Percentiles rank a stretch among this genome's conserved stretches.
phyloP scores from a whole-genome alignment of 208 protist species.

The Acanthamoeba healyi region DNA sequence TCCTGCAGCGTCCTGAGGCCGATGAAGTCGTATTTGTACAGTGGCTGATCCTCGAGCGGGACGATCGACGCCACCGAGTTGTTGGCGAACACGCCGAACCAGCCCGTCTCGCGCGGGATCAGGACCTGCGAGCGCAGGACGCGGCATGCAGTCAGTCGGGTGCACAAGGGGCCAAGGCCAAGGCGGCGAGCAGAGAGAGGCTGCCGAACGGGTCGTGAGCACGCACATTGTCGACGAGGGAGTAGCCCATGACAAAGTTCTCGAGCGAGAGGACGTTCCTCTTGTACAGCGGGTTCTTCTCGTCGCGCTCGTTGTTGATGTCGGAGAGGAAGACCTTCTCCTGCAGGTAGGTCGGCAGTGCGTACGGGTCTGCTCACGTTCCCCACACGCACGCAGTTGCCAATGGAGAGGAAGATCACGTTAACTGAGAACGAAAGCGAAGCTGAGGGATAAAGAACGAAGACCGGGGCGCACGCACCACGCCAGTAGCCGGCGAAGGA shows the following conservation, averaged over 20 bases:
- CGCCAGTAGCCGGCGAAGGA: slow-evolving; percentile 75
- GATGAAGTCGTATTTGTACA: slow-evolving; percentile 76
- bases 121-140: background rate
- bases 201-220: too few species aligned
- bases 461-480: background rate
- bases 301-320: slow-evolving; percentile 67
- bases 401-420: too few species aligned
- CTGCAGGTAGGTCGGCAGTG: slow-evolving; percentile 9
- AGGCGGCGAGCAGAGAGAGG: background rate
- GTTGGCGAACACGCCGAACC: slow-evolving; percentile 55
- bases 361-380: slow-evolving; percentile 4
- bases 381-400: too few species aligned
- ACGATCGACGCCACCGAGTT: slow-evolving; percentile 17
- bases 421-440: background rate
- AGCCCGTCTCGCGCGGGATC: slow-evolving; percentile 68
- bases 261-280: slow-evolving; percentile 41
- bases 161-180: too few species aligned
- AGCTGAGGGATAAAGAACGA: background rate
- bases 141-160: too few species aligned
- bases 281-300: slow-evolving; percentile 62
- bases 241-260: slow-evolving; percentile 70
- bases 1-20: slow-evolving; percentile 64
- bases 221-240: slow-evolving; percentile 21
- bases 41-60: slow-evolving; percentile 17
- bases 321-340: slow-evolving; percentile 40